Evolutionary conservation across 129 eudicot genomes (phyloP), one percentile per base, ranked within the genome.

Genomic region (Cynara cardunculus): DNA sequence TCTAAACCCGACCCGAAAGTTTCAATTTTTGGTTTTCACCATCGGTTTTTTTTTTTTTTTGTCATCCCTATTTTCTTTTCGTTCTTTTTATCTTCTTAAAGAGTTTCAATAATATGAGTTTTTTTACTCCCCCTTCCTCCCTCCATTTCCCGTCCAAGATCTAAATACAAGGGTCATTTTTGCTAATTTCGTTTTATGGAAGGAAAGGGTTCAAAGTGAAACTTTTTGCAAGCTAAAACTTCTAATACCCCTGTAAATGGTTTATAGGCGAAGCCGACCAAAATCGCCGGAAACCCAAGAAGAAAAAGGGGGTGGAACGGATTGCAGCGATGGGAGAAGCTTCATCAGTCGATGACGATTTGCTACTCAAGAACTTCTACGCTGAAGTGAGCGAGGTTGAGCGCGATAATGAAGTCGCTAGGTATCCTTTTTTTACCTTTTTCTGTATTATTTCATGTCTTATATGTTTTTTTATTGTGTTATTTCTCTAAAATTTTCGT

Each of bases 311-410:
- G 73, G 39, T 28, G 61, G 62, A 82, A 61, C 85, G 65, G 74
- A 82, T 75, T 72, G 83, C 27, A 41, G 74, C 76, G 79, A 88
- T 89, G 96, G 96, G 93, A 56, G 96, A 87, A 72, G 83, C 83
- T 46, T 75, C 84, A 75, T 66, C 87, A 79, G 82, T 81, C 69
- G 94, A 81, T 39, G 99, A 96, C 24, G 99, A 92, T 89, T 81
- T 82, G 84, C 92, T 96, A 9, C 95, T 96, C 76, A 92, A 92
- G 83, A 77, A 78, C 76, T 96, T 96, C 91, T 92, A 83, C 75
- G 91, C 97, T 44, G 99, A 96, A 85, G 94, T 96, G 53, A 86
- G 99, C 86, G 97, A 92, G 83, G 98, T 89, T 89, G 99, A 92
- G 80, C 92, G 99, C 71, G 99, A 96, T 53, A 96, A 96, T 81